These are phyloP conservation scores for Yamadazyma nakazawae DNA, from an alignment of 805 yeast species.

Conservation along the genomic window DNA sequence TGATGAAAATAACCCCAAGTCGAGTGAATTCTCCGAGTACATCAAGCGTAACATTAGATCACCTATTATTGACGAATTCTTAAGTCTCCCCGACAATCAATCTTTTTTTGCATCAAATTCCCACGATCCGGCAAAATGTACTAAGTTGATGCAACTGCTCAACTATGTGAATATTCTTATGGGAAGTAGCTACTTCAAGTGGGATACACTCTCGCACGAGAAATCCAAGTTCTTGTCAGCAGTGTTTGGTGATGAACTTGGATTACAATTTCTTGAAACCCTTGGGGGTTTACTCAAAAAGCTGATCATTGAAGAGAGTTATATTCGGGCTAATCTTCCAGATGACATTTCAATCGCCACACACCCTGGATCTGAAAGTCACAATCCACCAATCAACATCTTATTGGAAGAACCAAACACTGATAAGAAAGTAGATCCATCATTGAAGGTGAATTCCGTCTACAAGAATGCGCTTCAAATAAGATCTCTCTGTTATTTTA, in stretches of 20 bases:
- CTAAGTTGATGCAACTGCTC: conserved; percentile 31
- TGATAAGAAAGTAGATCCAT: conserved; percentile 34
- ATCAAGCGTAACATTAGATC: conserved; percentile 23
- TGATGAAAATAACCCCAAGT: conserved; percentile 41
- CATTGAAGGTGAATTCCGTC: conserved; percentile 38
- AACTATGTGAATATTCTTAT: conserved; percentile 44
- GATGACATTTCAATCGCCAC: conserved; percentile 45
- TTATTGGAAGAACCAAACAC: conserved; percentile 39
- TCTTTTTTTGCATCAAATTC: conserved; percentile 40
- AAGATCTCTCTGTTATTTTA: conserved; percentile 47
- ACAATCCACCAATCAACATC: conserved; percentile 40
- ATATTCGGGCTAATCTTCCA: conserved; percentile 49
- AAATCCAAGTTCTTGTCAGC: conserved; percentile 41
- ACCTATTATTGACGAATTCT: conserved; percentile 26
- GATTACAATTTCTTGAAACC: conserved; percentile 37
- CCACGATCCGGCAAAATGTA: conserved; percentile 23
- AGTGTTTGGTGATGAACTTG: conserved; percentile 40
- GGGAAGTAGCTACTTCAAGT: conserved; percentile 50
- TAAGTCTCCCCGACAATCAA: conserved; percentile 25
- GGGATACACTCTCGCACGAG: conserved; percentile 47
- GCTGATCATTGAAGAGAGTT: conserved; percentile 55
- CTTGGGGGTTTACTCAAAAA: conserved; percentile 49
- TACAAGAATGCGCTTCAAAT: conserved; percentile 60
- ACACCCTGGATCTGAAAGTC: conserved; percentile 20
- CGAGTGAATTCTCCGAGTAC: conserved; percentile 29